phyloP scores from a whole-genome alignment of 805 yeast genomes.

The Teunomyces tritomae region DNA sequence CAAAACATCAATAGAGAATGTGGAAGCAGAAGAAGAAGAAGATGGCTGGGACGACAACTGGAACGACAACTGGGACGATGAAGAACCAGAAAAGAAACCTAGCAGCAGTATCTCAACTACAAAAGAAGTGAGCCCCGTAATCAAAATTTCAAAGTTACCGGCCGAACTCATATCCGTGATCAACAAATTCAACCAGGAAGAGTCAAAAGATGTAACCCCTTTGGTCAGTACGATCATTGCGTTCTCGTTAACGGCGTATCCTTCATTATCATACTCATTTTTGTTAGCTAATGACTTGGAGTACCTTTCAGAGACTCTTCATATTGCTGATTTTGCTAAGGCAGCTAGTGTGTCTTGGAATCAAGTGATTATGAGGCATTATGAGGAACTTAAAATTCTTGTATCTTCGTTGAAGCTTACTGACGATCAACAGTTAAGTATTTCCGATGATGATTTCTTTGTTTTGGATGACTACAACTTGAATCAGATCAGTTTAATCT shows the following conservation, averaged over 20 bases:
- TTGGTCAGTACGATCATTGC: constrained; percentile 30
- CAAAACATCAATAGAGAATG: too few species aligned
- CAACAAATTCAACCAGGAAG: constrained; percentile 17
- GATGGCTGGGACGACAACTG: constrained; percentile 28
- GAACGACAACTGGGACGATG: constrained; percentile 29
- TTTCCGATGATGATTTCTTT: constrained; percentile 7
- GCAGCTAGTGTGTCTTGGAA: constrained; percentile 19
- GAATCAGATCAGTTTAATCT: constrained; percentile 17
- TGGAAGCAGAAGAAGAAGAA: constrained; percentile 9
- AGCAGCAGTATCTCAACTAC: not conserved
- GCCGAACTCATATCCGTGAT: constrained; percentile 19
- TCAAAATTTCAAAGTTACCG: constrained; percentile 22
- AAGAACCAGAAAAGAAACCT: constrained; percentile 7
- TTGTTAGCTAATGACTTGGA: constrained; percentile 36
- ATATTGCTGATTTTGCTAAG: constrained; percentile 11
- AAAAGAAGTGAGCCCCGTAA: not conserved
- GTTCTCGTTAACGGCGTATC: constrained; percentile 31
- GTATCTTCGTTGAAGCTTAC: constrained; percentile 14
- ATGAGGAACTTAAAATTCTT: constrained; percentile 16
- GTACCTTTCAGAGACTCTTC: constrained; percentile 17
- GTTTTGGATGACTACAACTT: constrained; percentile 19
- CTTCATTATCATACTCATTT: constrained; percentile 29
- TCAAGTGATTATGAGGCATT: constrained; percentile 16
- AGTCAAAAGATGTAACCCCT: constrained; percentile 16
- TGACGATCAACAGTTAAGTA: constrained; percentile 2